These are phyloP conservation scores for Friedmanniomyces simplex DNA, from an alignment of 495 filamentous ascomycete genomes.

Conservation along the genomic window DNA sequence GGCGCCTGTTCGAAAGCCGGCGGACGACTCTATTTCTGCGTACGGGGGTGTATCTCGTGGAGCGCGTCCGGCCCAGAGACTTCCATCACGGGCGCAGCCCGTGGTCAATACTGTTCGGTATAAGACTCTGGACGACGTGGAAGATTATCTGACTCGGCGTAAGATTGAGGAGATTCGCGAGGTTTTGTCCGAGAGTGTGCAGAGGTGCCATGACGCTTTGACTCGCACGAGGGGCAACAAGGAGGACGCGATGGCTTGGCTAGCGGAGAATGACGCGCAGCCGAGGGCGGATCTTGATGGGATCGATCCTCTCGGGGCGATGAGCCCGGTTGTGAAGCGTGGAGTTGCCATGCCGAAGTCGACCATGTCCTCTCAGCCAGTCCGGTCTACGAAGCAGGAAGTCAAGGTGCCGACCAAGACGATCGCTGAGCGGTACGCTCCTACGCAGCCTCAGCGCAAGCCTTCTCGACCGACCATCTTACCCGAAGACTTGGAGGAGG, in stretches of 20 bases:
- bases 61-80: slow-evolving; percentile 34
- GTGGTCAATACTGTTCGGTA: slow-evolving; percentile 27
- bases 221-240: slow-evolving; percentile 43
- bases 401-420: slow-evolving; percentile 47
- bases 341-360: slow-evolving; percentile 15
- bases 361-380: slow-evolving; percentile 1
- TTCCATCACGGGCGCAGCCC: slow-evolving; percentile 45
- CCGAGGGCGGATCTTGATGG: slow-evolving; percentile 26
- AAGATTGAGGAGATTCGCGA: slow-evolving; percentile 46
- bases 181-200: slow-evolving; percentile 45
- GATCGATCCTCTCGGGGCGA: slow-evolving; percentile 28
- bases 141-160: slow-evolving; percentile 39
- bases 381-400: slow-evolving; percentile 40
- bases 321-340: slow-evolving; percentile 19
- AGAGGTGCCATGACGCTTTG: slow-evolving; percentile 44
- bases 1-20: slow-evolving; percentile 32
- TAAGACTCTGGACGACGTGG: slow-evolving; percentile 42
- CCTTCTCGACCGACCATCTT: background rate
- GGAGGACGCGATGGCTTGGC: slow-evolving; percentile 46
- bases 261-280: slow-evolving; percentile 17
- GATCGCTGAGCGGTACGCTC: slow-evolving; percentile 53
- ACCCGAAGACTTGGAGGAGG: slow-evolving; percentile 7
- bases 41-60: slow-evolving; percentile 30
- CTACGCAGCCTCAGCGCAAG: slow-evolving; percentile 31
- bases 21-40: slow-evolving; percentile 39